A percentile compares a stretch with the other conserved stretches of the same genome.
Conservation (phyloP, 257 asterid species). For the Handroanthus guayacan region DNA sequence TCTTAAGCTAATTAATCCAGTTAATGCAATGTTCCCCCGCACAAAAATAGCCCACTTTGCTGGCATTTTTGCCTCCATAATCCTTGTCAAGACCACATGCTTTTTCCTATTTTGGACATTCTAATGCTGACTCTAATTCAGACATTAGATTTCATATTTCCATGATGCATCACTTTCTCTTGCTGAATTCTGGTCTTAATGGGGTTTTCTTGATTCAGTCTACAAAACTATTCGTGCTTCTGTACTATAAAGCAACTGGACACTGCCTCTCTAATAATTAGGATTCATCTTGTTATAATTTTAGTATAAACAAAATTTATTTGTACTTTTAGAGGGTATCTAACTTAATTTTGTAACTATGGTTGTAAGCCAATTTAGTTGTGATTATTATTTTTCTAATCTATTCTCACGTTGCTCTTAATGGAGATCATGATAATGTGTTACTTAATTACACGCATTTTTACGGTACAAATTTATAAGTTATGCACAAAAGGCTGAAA, state of each 20-base stretch:
- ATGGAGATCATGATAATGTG: too few relatives aligned
- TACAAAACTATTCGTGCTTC: background rate
- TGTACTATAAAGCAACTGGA: background rate
- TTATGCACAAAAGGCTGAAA: too few relatives aligned
- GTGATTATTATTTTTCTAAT: too few relatives aligned
- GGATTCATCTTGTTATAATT: too few relatives aligned
- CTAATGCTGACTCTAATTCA: background rate
- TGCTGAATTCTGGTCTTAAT: constrained; percentile 18
- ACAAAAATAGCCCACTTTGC: constrained; percentile 7
- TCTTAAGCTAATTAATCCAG: background rate
- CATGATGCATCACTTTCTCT: constrained; percentile 2
- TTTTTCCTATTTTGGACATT: background rate
- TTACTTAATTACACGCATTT: too few relatives aligned
- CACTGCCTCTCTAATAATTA: too few relatives aligned
- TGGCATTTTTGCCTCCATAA: constrained; percentile 34
- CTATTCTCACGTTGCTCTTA: too few relatives aligned
- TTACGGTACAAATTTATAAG: too few relatives aligned
- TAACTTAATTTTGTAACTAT: too few relatives aligned
- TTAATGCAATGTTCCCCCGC: background rate
- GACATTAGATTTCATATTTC: background rate
- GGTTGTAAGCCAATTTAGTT: too few relatives aligned
- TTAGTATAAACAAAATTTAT: too few relatives aligned
- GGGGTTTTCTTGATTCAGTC: constrained; percentile 14
- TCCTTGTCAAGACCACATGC: constrained; percentile 37
- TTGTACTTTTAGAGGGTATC: too few relatives aligned